Conservation (phyloP, 768 basidiomycete genomes). For the Hirschioporus abietinus region DNA sequence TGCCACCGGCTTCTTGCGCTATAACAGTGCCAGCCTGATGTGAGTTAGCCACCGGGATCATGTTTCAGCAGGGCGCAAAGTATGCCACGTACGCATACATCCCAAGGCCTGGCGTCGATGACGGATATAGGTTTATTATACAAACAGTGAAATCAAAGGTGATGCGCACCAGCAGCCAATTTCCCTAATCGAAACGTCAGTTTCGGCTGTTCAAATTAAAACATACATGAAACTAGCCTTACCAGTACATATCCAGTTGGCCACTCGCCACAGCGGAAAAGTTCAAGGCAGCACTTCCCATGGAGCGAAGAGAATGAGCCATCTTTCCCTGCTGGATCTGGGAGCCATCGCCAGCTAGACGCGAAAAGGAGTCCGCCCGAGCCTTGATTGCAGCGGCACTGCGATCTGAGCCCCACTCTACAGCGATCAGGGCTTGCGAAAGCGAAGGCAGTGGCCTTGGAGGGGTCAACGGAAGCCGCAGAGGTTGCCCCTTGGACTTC, state of each 20-base stretch:
- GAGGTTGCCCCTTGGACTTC: constrained; percentile 32
- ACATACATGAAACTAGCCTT: constrained; percentile 20
- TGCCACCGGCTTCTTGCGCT: constrained; percentile 81
- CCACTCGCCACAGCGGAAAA: constrained; percentile 85
- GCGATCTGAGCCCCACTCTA: constrained; percentile 90
- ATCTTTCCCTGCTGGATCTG: constrained; percentile 71
- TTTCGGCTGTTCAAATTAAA: neutral
- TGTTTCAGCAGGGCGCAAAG: neutral
- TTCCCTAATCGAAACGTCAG: constrained; percentile 44
- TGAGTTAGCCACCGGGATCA: neutral
- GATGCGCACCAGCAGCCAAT: constrained; percentile 63
- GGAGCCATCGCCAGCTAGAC: constrained; percentile 66
- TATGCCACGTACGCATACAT: constrained; percentile 57
- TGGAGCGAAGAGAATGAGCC: constrained; percentile 76
- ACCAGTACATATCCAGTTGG: constrained; percentile 85
- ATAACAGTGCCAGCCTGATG: constrained; percentile 81
- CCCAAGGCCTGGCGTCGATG: constrained; percentile 56
- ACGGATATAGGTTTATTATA: neutral
- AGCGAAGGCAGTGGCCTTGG: constrained; percentile 29
- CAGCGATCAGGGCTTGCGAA: constrained; percentile 44
- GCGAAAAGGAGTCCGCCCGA: constrained; percentile 64
- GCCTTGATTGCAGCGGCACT: constrained; percentile 42
- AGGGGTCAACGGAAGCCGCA: constrained; percentile 59
- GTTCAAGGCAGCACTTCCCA: constrained; percentile 84
- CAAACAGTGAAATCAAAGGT: too few relatives aligned